Evolutionary conservation across 2,329 filamentous ascomycete genomes (phyloP).

Genomic region (Talaromyces sp.): DNA sequence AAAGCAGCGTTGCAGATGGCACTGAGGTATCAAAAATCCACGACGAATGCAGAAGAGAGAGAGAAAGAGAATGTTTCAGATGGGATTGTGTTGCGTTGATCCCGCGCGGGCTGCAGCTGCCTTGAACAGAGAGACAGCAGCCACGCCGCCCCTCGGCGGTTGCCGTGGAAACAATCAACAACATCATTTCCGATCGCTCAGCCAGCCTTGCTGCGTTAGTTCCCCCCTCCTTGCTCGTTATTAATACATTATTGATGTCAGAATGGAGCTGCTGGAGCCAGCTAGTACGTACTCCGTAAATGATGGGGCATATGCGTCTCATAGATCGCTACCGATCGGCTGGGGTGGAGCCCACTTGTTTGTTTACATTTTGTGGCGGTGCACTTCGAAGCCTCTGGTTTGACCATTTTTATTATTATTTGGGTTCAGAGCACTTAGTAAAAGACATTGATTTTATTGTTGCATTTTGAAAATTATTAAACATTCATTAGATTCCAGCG

Average conservation of each 20-base stretch:
- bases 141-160: not conserved
- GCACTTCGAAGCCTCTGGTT: not conserved
- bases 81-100: not conserved
- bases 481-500: not conserved
- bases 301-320: not conserved
- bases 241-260: not conserved
- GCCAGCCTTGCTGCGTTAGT: constrained; percentile 7
- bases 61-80: not conserved
- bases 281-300: too few species aligned
- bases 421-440: rapidly evolving
- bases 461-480: too few species aligned
- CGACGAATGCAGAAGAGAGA: not conserved
- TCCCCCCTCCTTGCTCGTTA: constrained; percentile 4
- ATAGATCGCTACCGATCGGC: not conserved
- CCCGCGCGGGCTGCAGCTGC: not conserved
- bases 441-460: not conserved
- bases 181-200: not conserved
- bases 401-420: not conserved
- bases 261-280: not conserved
- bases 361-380: not conserved
- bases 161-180: constrained; percentile 9
- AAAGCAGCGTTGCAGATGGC: not conserved
- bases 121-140: not conserved
- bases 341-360: not conserved
- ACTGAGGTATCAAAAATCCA: not conserved